Evolutionary conservation across 1,139 yeast species (phyloP).

Genomic region (Protomyces inouyei): DNA sequence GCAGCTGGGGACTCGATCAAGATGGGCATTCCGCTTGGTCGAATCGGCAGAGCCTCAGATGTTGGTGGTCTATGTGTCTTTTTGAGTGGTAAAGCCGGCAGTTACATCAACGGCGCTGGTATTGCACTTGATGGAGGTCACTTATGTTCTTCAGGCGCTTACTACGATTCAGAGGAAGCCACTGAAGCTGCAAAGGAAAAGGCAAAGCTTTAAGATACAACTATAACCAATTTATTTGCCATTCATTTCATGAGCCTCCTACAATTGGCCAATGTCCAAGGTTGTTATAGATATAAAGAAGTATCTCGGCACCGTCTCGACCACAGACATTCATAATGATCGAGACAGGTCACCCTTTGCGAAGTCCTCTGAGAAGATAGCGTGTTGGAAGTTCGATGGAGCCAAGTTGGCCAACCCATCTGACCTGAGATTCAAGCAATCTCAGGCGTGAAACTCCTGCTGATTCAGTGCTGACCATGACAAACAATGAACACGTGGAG

Average conservation of each 20-base stretch:
- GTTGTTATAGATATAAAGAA: no score
- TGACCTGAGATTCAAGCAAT: no score
- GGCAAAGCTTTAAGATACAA: not conserved
- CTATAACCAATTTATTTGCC: not conserved
- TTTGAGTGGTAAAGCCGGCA: slow-evolving; percentile 55
- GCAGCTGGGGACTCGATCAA: slow-evolving; percentile 50
- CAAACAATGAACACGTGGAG: no score
- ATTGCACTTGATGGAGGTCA: slow-evolving; percentile 71
- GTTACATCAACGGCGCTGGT: slow-evolving; percentile 65
- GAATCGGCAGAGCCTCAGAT: slow-evolving; percentile 63
- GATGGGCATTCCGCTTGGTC: slow-evolving; percentile 50
- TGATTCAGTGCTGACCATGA: no score
- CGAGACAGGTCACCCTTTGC: no score
- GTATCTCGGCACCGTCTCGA: no score
- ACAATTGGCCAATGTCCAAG: no score
- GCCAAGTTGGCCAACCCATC: no score
- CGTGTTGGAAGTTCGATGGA: not conserved
- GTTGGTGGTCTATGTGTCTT: slow-evolving; percentile 57
- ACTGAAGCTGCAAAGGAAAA: not conserved
- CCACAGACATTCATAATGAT: no score
- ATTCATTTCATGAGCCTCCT: no score
- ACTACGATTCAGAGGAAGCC: not conserved
- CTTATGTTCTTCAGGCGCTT: not conserved
- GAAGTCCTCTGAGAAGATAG: no score
- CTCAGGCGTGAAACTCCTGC: no score